These are phyloP conservation scores for Vanrija humicola DNA, from an alignment of 1,284 basidiomycete genomes.

Conservation along the genomic window DNA sequence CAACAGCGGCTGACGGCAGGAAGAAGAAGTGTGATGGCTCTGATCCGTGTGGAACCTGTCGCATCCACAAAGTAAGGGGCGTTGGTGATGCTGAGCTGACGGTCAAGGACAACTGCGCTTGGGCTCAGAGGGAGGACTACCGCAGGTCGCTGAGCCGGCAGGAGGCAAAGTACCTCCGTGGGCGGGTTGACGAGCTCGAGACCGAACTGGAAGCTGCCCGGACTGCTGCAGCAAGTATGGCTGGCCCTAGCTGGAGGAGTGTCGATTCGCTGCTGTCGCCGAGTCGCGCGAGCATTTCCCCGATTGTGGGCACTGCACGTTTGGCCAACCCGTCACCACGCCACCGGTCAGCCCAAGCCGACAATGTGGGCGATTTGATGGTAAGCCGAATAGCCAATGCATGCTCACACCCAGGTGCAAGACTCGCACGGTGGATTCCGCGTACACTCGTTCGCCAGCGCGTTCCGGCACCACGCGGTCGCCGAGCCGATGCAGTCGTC, in stretches of 20 bases:
- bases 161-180: conserved; percentile 26
- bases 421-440: conserved; percentile 15
- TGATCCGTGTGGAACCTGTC: conserved; percentile 37
- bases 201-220: neutral
- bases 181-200: conserved; percentile 27
- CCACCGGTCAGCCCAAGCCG: neutral
- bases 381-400: neutral
- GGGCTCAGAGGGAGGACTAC: conserved; percentile 25
- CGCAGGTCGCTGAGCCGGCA: conserved; percentile 27
- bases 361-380: conserved; percentile 7
- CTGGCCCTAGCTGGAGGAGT: neutral
- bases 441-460: conserved; percentile 13
- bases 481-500: neutral
- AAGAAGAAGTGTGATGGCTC: conserved; percentile 40
- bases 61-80: conserved; percentile 27
- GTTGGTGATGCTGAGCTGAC: neutral
- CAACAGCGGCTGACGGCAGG: conserved; percentile 15
- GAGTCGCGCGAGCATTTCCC: too few species aligned
- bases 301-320: too few species aligned
- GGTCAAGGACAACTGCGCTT: conserved; percentile 30
- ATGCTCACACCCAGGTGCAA: conserved; percentile 13
- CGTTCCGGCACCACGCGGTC: conserved; percentile 6
- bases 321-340: too few species aligned
- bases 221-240: too few species aligned
- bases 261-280: neutral